Percentiles rank a stretch among this genome's conserved stretches.
Evolutionary conservation across 768 basidiomycete genomes (phyloP).

Genomic region (Agrocybe praecox): DNA sequence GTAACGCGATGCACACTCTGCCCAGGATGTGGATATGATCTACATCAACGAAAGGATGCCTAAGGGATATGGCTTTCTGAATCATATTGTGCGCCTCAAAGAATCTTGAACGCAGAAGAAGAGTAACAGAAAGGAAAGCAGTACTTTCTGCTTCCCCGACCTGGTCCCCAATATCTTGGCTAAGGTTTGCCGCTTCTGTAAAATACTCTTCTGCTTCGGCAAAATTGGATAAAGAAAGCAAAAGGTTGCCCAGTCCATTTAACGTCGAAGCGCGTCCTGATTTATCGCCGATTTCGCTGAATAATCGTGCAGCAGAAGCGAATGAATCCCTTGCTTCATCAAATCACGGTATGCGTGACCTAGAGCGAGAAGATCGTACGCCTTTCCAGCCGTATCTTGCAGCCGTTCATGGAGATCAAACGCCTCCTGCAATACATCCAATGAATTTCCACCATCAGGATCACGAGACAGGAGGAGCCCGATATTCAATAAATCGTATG

Average conservation of each 20-base stretch:
- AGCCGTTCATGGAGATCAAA: constrained; percentile 19
- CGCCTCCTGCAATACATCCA: constrained; percentile 16
- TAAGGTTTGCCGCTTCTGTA: constrained; percentile 15
- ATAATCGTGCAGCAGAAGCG: constrained; percentile 16
- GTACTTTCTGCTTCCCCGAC: constrained; percentile 24
- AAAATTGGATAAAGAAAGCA: constrained; percentile 17
- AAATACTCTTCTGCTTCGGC: constrained; percentile 23
- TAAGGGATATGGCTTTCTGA: constrained; percentile 22
- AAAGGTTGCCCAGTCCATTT: constrained; percentile 23
- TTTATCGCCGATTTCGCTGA: constrained; percentile 16
- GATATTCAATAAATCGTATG: constrained; percentile 19
- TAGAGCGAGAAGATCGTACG: constrained; percentile 26
- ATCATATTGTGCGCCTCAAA: constrained; percentile 20
- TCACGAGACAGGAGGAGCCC: constrained; percentile 20
- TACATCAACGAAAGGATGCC: constrained; percentile 21
- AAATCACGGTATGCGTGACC: constrained; percentile 23
- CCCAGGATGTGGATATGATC: constrained; percentile 28
- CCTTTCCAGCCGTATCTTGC: constrained; percentile 20
- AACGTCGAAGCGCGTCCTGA: constrained; percentile 24
- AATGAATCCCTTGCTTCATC: neutral
- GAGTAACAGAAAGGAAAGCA: constrained; percentile 21
- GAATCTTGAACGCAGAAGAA: constrained; percentile 27
- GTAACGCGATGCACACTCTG: constrained; percentile 21
- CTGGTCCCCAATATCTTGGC: constrained; percentile 15
- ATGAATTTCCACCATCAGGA: constrained; percentile 5